These are phyloP conservation scores for Claviceps sp. DNA, from an alignment of 2,329 filamentous ascomycete species.

Conservation along the genomic window DNA sequence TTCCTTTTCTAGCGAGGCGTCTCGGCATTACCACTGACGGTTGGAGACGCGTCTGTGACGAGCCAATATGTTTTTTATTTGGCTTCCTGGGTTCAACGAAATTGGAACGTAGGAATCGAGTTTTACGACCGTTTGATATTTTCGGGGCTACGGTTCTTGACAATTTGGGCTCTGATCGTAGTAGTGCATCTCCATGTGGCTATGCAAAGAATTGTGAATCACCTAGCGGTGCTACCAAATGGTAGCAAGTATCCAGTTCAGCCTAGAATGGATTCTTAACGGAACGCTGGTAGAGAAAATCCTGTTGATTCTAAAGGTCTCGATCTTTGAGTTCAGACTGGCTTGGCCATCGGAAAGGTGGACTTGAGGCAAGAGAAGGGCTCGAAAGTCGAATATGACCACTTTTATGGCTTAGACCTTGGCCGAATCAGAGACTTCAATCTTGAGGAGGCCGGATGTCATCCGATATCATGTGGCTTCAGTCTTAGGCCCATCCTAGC, in stretches of 20 bases:
- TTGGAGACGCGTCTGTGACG: background rate
- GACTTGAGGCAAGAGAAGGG: conserved; percentile 28
- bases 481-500: too few relatives aligned
- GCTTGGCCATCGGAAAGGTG: conserved; percentile 16
- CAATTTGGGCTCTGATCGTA: background rate
- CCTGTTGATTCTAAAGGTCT: conserved; percentile 25
- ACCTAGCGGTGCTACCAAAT: conserved; percentile 62
- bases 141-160: background rate
- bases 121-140: background rate
- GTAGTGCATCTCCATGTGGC: background rate
- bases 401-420: background rate
- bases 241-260: conserved; percentile 59
- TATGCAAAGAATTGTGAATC: background rate
- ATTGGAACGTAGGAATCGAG: background rate
- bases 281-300: conserved; percentile 62
- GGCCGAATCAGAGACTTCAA: background rate
- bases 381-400: conserved; percentile 26
- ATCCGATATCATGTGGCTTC: too few relatives aligned
- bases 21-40: conserved; percentile 8
- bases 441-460: too few relatives aligned
- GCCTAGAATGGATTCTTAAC: conserved; percentile 61
- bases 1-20: conserved; percentile 23
- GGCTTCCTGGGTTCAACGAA: background rate
- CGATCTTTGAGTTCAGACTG: conserved; percentile 14
- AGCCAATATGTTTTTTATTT: background rate